Evolutionary conservation across 768 basidiomycete species (phyloP), one percentile per base, ranked within the genome.

Genomic region (Lentinula boryana): DNA sequence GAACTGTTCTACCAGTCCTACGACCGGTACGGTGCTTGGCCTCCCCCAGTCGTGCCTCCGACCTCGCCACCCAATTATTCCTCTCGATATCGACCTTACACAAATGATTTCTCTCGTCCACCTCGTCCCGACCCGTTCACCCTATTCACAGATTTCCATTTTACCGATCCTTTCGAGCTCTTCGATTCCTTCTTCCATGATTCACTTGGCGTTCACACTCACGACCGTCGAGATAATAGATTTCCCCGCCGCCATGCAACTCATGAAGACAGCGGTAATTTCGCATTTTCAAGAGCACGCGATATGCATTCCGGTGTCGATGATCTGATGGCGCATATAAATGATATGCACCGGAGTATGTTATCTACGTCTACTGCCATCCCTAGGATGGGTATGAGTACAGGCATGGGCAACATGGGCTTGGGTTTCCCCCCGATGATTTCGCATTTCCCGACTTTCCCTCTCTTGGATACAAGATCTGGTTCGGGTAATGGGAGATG

Each of bases 121-220:
- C 18, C 18, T 23, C 71, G 23, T 43, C 63, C 71, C 31, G 73
- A 78, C 41, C 76, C 80, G 3, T 78, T 81, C 67, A 80, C 76
- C 68, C 65, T 69, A 12, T 76, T 75, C 63, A 66, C 70, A 4
- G 57, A 67, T 12, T 83, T 81, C 64, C 71, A 68, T 44, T 90
- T 91, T 72, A 86, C 84, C 1, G 89, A 92, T 68, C 90, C 90
- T 1, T 91, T 91, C 68, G 74, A 80, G 21, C 73, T 93, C 38
- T 93, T 93, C 72, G 79, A 90, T 63, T 78, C 82, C 3, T 83
- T 91, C 60, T 91, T 93, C 62, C 81, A 83, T 18, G 76, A 84
- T 66, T 57, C 77, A 13, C 77, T 76, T 23, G 66, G 69, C 38
- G 65, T 65, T 10, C 69, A 69, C 49, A 63, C 64, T 56, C 63